Percentiles rank a stretch among this genome's conserved stretches.
These are phyloP conservation scores for Botrytis porri DNA, from an alignment of 2,329 filamentous ascomycete species.

Conservation along the genomic window DNA sequence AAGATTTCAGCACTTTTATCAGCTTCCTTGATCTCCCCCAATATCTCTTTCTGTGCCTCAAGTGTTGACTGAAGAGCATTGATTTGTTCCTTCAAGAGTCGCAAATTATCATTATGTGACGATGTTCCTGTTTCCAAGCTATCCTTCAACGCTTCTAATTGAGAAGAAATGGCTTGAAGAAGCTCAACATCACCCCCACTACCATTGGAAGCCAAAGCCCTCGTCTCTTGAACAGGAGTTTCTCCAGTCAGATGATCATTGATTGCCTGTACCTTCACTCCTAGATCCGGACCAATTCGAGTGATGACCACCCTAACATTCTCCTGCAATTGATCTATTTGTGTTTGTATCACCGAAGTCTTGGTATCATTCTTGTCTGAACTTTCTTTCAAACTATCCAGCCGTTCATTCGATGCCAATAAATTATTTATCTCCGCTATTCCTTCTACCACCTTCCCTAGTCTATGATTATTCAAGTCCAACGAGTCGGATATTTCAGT, in stretches of 20 bases:
- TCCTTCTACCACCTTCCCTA: constrained; percentile 27
- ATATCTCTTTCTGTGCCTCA: constrained; percentile 25
- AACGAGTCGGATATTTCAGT: constrained; percentile 31
- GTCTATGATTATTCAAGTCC: constrained; percentile 29
- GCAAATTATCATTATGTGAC: constrained; percentile 24
- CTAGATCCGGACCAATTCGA: constrained; percentile 30
- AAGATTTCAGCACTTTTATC: constrained; percentile 28
- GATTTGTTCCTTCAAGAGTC: constrained; percentile 27
- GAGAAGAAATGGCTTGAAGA: constrained; percentile 28
- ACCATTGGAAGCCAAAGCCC: constrained; percentile 15
- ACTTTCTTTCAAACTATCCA: constrained; percentile 28
- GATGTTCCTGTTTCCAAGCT: constrained; percentile 25
- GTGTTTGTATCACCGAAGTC: constrained; percentile 33
- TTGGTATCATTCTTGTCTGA: constrained; percentile 31
- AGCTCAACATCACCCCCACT: constrained; percentile 21
- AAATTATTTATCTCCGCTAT: constrained; percentile 28
- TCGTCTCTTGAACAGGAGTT: not conserved
- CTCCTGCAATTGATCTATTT: constrained; percentile 36
- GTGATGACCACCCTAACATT: constrained; percentile 33
- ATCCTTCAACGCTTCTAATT: constrained; percentile 28
- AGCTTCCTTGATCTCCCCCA: constrained; percentile 29
- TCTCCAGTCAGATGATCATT: constrained; percentile 23
- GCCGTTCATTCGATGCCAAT: constrained; percentile 24
- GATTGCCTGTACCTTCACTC: constrained; percentile 30
- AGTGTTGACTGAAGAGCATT: constrained; percentile 26